phyloP scores from a whole-genome alignment of 257 asterid species.

The Solanum lycopersicoides region DNA sequence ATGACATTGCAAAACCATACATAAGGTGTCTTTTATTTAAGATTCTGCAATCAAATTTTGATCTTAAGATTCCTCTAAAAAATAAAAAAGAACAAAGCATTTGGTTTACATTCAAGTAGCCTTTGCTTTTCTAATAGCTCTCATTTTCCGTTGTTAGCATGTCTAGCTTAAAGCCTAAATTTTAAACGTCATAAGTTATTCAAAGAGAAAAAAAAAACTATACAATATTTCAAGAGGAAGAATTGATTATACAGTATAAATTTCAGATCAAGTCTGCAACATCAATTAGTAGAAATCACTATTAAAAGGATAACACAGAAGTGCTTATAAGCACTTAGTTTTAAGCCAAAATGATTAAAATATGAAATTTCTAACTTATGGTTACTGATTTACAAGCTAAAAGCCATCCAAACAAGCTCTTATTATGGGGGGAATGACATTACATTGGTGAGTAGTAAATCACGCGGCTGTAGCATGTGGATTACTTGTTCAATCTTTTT shows the following conservation, averaged over 20 bases:
- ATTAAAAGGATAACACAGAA: background rate
- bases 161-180: background rate
- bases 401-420: too few species aligned
- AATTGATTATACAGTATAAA: background rate
- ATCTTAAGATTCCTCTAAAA: too few species aligned
- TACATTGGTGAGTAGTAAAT: constrained; percentile 25
- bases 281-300: background rate
- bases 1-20: too few species aligned
- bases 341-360: too few species aligned
- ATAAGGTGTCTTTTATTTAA: too few species aligned
- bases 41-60: too few species aligned
- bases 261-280: background rate
- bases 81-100: too few species aligned
- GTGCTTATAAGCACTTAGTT: too few species aligned
- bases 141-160: background rate
- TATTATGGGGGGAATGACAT: background rate
- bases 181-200: background rate
- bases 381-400: too few species aligned
- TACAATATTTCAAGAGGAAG: background rate
- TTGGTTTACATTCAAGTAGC: too few species aligned
- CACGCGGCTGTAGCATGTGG: constrained; percentile 44
- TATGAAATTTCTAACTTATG: too few species aligned
- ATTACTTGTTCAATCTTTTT: constrained; percentile 11
- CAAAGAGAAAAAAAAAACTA: background rate
- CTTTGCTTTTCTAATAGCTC: too few species aligned